A percentile compares a stretch with the other conserved stretches of the same genome.
Conservation (phyloP, 1,139 yeast species). For the Yamadazyma trypodendri region DNA sequence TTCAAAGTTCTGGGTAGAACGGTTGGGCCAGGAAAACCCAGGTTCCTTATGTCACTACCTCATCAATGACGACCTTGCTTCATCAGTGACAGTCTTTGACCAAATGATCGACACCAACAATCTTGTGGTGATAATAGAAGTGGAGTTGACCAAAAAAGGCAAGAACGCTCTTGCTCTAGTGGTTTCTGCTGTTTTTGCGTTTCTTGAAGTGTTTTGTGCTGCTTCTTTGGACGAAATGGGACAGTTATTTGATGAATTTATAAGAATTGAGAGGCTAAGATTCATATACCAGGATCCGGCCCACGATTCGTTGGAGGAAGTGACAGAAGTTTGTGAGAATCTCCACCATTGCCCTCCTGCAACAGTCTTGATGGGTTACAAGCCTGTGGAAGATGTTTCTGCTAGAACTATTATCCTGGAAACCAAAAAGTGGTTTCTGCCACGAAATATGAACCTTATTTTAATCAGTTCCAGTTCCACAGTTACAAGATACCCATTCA, state of each 20-base stretch:
- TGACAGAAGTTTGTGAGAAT: constrained; percentile 9
- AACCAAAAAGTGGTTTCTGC: constrained; percentile 11
- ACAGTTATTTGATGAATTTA: constrained; percentile 9
- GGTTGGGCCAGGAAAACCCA: constrained; percentile 59
- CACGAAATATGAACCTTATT: constrained; percentile 12
- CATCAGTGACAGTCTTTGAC: constrained; percentile 36
- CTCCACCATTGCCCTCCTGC: constrained; percentile 9
- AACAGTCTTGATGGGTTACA: constrained; percentile 14
- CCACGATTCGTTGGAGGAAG: constrained; percentile 9
- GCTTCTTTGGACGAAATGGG: not conserved
- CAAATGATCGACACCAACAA: constrained; percentile 34
- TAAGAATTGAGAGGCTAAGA: constrained; percentile 10
- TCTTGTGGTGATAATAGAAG: constrained; percentile 43
- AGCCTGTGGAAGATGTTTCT: constrained; percentile 3
- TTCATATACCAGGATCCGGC: constrained; percentile 11
- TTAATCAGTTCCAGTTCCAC: constrained; percentile 7
- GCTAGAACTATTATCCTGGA: constrained; percentile 7
- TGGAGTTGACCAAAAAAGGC: constrained; percentile 44
- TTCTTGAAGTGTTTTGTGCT: not conserved
- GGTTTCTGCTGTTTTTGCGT: constrained; percentile 9
- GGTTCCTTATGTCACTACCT: constrained; percentile 44
- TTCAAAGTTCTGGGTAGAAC: constrained; percentile 49
- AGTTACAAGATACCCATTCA: not conserved
- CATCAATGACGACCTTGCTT: constrained; percentile 23
- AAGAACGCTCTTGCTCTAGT: constrained; percentile 15